phyloP scores from a whole-genome alignment of 2,329 filamentous ascomycete species.

The Phaeoacremonium minimum region DNA sequence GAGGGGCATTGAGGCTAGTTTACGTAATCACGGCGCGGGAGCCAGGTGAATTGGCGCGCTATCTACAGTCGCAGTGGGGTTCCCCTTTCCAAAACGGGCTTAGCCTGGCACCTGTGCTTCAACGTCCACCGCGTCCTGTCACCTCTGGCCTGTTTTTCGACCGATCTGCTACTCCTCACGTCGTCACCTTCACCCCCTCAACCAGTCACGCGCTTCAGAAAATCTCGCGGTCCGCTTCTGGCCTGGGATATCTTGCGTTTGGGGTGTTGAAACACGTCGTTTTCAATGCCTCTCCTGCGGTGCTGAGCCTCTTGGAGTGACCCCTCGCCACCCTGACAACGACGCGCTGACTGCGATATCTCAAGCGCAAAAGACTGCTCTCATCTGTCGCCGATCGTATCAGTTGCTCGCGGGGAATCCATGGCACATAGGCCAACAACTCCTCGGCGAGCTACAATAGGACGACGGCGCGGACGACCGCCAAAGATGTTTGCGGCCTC shows the following conservation, averaged over 20 bases:
- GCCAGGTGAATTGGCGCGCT: background rate
- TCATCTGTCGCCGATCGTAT: no score
- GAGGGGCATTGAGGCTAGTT: background rate
- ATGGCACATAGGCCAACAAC: conserved; percentile 29
- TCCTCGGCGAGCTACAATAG: conserved; percentile 34
- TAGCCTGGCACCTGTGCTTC: background rate
- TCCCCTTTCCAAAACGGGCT: background rate
- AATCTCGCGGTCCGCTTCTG: no score
- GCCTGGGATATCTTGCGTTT: no score
- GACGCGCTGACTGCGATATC: conserved; percentile 4
- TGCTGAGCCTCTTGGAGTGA: conserved; percentile 3
- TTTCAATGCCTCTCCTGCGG: background rate
- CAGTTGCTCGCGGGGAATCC: no score
- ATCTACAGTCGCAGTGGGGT: background rate
- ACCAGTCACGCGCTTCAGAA: no score
- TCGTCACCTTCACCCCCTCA: background rate
- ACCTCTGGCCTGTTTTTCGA: background rate
- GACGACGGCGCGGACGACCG: conserved; percentile 43
- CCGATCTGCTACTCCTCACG: background rate
- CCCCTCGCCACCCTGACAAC: conserved; percentile 4
- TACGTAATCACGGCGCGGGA: background rate
- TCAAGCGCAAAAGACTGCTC: no score
- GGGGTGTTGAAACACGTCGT: no score
- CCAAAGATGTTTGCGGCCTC: conserved; percentile 24
- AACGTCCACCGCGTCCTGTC: conserved; percentile 1